Evolutionary conservation across 2,329 filamentous ascomycete genomes (phyloP), one percentile per base, ranked within the genome.

Genomic region (Coniochaeta sp.): DNA sequence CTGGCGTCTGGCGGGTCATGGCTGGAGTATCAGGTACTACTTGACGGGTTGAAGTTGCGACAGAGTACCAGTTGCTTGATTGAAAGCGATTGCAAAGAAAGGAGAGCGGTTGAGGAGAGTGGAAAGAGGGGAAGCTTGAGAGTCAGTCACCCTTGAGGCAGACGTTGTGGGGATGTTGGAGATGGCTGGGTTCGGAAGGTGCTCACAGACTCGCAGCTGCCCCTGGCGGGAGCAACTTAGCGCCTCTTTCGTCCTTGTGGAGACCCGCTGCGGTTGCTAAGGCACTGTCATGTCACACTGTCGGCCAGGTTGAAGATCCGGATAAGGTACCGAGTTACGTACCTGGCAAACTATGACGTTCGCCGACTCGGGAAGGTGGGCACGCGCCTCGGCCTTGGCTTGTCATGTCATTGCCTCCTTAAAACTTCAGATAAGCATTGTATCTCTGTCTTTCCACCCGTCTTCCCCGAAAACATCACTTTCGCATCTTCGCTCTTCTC

Each of bases 1-100:
- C 74, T 62, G 77, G 70, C 1, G 78, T 77, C 63, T 78, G 74
- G 62, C 73, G 74, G 52, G 76, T 79, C 80, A 82, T 81, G 62
- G 55, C 26, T 26, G 10, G 26, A 52, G 22, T 16, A 17, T 4
- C n/a, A n/a, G n/a, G n/a, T n/a, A n/a, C n/a, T n/a, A n/a, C n/a
- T n/a, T 30, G 47, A 28, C 17, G 22, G 22, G 30, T 30, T 24
- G 19, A 24, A 22, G 17, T 26, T 26, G 24, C 26, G 12, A 44
- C 30, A 28, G 10, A 36, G n/a, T 24, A n/a, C 5, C 14, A 10
- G 10, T 8, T 52, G 47, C 42, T 47, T 26, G 42, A 26, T 52
- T 30, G 22, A 30, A 36, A 5, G 3, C 5, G 17, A 30, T 12
- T 2, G 16, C 22, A 12, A 52, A 7, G 26, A 30, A 6, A 30